Evolutionary conservation across 345 rosid species (phyloP), one percentile per base, ranked within the genome.

Genomic region (Trapa bicornis): DNA sequence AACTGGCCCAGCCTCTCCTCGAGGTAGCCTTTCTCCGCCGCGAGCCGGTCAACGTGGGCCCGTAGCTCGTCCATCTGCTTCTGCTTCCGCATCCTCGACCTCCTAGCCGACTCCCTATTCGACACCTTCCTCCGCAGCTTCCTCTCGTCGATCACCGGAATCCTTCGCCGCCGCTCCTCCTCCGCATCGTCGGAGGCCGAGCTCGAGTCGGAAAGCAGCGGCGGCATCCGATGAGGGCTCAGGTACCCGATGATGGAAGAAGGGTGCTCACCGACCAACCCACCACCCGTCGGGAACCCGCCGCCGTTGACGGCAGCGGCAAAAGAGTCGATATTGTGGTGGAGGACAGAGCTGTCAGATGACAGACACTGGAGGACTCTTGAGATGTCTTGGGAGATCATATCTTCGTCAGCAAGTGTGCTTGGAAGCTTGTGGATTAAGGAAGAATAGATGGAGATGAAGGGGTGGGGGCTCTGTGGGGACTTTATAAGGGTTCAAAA

Each of bases 21-120:
- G 63, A 93, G 88, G 63, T 72, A 79, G 64, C 84, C 81, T 47
- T 94, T 94, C 78, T 91, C 93, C 5, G 75, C 78, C 5, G 87
- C 75, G 54, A 91, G 95, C 77, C 95, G 80, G 64, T 83, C 64
- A 15, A 89, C 92, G 71, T 89, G 97, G 56, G 97, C 79, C 89
- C 89, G 86, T 37, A 93, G 88, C 75, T 93, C 99, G 77, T 90
- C 96, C 29, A 93, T 86, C 81, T 93, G 97, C 78, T 77, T 88
- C 78, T 90, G 99, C 67, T 93, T 93, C 75, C 99, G 75, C 97
- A 90, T 90, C 83, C 99, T 72, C n/a, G 99, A 93, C 80, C 99
- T 79, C 1, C 99, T 82, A 22, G 99, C 99, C 3, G 99, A 93
- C 74, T 93, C 98, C 73, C 99, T 78, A 70, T 93, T 93, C 8